A percentile compares a stretch with the other conserved stretches of the same genome.
phyloP scores from a whole-genome alignment of 2,329 filamentous ascomycete genomes.

The Claviceps digitariae region DNA sequence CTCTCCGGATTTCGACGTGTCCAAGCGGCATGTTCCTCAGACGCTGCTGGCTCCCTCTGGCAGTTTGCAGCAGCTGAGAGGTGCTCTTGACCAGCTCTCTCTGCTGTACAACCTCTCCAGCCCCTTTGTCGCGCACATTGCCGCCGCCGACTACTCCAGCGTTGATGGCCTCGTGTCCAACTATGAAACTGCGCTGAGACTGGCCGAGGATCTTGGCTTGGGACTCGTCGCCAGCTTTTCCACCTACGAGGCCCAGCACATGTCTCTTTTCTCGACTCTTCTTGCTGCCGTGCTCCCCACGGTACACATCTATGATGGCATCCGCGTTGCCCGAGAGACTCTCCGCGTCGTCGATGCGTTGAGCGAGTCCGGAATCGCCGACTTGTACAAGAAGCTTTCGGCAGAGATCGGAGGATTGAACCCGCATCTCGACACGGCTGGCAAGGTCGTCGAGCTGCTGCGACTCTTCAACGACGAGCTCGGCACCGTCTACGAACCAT shows the following conservation, averaged over 20 bases:
- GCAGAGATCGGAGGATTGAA: constrained; percentile 47
- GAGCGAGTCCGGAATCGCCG: constrained; percentile 54
- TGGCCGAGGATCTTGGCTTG: constrained; percentile 82
- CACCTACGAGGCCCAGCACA: constrained; percentile 87
- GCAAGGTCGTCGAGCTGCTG: constrained; percentile 57
- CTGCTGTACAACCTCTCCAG: constrained; percentile 84
- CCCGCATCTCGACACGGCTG: constrained; percentile 59
- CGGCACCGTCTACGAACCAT: constrained; percentile 82
- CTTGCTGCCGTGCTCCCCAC: constrained; percentile 68
- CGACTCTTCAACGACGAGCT: constrained; percentile 77
- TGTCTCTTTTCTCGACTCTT: constrained; percentile 77
- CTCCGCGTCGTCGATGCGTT: constrained; percentile 72
- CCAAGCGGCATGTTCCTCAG: constrained; percentile 84
- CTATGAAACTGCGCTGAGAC: constrained; percentile 65
- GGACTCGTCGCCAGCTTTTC: constrained; percentile 76
- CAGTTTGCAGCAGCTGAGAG: constrained; percentile 65
- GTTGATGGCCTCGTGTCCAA: constrained; percentile 66
- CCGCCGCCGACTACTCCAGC: constrained; percentile 72
- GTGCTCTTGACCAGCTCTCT: constrained; percentile 81
- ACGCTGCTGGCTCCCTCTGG: constrained; percentile 77
- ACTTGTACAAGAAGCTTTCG: constrained; percentile 53
- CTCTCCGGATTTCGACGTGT: constrained; percentile 87
- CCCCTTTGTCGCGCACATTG: constrained; percentile 84
- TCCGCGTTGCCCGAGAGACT: constrained; percentile 70
- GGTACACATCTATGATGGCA: constrained; percentile 78